These are phyloP conservation scores for Xylaria sp. DNA, from an alignment of 2,329 filamentous ascomycete genomes.

Conservation along the genomic window DNA sequence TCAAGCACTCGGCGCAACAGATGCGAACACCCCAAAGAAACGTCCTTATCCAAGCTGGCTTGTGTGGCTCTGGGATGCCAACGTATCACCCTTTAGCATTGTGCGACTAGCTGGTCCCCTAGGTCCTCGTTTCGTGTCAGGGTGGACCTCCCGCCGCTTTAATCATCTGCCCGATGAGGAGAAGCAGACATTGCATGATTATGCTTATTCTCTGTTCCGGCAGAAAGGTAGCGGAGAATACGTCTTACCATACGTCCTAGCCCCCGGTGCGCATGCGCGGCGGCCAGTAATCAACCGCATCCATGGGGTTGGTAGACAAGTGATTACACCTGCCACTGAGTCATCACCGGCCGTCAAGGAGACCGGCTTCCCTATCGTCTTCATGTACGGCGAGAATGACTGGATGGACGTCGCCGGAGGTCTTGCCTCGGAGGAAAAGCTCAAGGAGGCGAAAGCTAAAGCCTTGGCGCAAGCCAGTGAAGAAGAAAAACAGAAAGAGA, in stretches of 20 bases:
- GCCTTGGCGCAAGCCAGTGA: conserved; percentile 70
- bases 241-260: conserved; percentile 89
- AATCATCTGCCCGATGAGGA: conserved; percentile 85
- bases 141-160: conserved; percentile 94
- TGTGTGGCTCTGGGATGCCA: conserved; percentile 94
- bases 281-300: conserved; percentile 89
- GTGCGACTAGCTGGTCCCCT: conserved; percentile 89
- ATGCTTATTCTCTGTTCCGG: conserved; percentile 93
- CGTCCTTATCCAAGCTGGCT: conserved; percentile 84
- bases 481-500: conserved; percentile 77
- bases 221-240: conserved; percentile 95
- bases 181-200: conserved; percentile 86
- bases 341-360: conserved; percentile 54
- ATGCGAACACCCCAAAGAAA: conserved; percentile 52
- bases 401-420: conserved; percentile 98
- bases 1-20: conserved; percentile 44
- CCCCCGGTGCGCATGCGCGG: conserved; percentile 91
- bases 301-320: conserved; percentile 84
- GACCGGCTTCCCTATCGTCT: conserved; percentile 81
- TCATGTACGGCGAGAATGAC: conserved; percentile 98
- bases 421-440: conserved; percentile 79
- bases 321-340: conserved; percentile 53
- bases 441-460: conserved; percentile 73
- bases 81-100: conserved; percentile 93
- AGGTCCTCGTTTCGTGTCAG: conserved; percentile 90